These are phyloP conservation scores for Bertia moriformis DNA, from an alignment of 2,329 filamentous ascomycete genomes.

Conservation along the genomic window DNA sequence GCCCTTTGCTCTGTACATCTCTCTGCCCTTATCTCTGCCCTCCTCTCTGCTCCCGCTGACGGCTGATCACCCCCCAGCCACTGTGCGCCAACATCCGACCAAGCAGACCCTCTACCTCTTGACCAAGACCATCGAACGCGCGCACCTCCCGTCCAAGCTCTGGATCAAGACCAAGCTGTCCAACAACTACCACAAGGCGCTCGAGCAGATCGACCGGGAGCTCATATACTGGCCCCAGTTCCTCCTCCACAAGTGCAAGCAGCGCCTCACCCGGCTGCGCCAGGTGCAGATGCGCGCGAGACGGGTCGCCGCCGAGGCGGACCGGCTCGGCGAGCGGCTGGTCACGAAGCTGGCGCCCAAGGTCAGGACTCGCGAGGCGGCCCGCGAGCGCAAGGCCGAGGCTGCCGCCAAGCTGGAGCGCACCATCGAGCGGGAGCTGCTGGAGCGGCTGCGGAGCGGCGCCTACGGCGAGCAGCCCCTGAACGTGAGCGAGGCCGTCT, in stretches of 20 bases:
- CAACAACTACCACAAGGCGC: constrained; percentile 76
- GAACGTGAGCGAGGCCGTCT: constrained; percentile 87
- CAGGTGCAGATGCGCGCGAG: constrained; percentile 76
- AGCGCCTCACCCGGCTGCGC: constrained; percentile 67
- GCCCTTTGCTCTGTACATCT: too few species aligned
- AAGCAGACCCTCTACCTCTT: constrained; percentile 83
- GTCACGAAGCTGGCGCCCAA: constrained; percentile 87
- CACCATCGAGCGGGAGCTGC: constrained; percentile 85
- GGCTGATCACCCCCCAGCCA: constrained; percentile 44
- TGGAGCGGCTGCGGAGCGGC: constrained; percentile 78
- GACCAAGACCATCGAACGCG: constrained; percentile 87
- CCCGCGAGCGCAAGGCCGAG: constrained; percentile 63
- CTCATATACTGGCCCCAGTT: constrained; percentile 94
- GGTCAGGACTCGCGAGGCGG: constrained; percentile 61
- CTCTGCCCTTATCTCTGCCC: too few species aligned
- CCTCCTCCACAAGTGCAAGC: constrained; percentile 86
- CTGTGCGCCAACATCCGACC: constrained; percentile 66
- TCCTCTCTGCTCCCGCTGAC: neutral
- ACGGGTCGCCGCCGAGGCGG: constrained; percentile 75
- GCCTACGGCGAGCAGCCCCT: constrained; percentile 89
- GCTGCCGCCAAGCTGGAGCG: constrained; percentile 85
- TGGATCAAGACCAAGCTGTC: constrained; percentile 90
- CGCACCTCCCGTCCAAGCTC: constrained; percentile 75
- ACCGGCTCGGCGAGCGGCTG: constrained; percentile 71
- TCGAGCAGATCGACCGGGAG: constrained; percentile 72